Percentiles rank a stretch among this genome's conserved stretches.
Conservation (phyloP, 352 stramenopile species). For the Phytophthora cryptogea region DNA sequence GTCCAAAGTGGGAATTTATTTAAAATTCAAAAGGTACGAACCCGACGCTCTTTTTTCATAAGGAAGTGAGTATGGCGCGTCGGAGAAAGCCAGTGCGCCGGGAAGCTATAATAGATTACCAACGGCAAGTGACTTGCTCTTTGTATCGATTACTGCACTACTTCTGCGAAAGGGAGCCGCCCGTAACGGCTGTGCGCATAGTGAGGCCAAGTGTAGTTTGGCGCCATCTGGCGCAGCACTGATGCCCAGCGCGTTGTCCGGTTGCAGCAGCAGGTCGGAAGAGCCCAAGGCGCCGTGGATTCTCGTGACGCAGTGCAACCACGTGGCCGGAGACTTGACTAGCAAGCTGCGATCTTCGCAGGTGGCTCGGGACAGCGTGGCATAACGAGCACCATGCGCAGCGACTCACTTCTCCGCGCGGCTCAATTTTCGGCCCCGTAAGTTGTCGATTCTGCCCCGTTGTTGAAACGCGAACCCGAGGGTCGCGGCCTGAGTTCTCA, state of each 20-base stretch:
- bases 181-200: conserved; percentile 19
- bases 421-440: neutral
- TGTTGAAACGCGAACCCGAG: conserved; percentile 27
- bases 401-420: neutral
- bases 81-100: conserved; percentile 29
- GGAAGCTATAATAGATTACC: conserved; percentile 38
- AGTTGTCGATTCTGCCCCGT: conserved; percentile 22
- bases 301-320: conserved; percentile 25
- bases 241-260: conserved; percentile 13
- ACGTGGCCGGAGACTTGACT: conserved; percentile 9
- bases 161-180: conserved; percentile 8
- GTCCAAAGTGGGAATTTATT: conserved; percentile 14
- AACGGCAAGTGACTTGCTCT: conserved; percentile 12
- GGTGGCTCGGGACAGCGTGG: neutral
- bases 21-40: conserved; percentile 17
- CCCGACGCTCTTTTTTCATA: conserved; percentile 2
- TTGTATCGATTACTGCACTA: conserved; percentile 11
- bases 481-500: conserved; percentile 22
- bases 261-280: conserved; percentile 38
- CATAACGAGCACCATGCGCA: neutral
- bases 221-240: neutral
- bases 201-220: conserved; percentile 9
- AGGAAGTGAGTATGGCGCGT: conserved; percentile 8
- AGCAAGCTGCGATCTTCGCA: conserved; percentile 13
- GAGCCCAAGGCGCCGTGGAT: conserved; percentile 21